phyloP scores from a whole-genome alignment of 2,329 filamentous ascomycete species.

The Trichoderma sp. region DNA sequence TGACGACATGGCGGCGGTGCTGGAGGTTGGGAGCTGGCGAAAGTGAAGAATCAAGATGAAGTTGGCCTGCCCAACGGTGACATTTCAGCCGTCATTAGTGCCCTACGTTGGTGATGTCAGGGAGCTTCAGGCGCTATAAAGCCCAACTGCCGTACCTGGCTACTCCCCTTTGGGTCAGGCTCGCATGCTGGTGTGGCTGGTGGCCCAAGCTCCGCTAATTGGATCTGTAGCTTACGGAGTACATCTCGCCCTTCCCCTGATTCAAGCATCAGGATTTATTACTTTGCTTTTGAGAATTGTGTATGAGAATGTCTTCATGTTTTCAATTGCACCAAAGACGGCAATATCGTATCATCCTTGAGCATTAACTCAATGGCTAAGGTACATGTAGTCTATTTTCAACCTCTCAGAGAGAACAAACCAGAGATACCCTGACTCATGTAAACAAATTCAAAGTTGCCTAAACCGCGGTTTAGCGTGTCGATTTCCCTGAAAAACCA shows the following conservation, averaged over 20 bases:
- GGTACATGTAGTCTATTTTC: conserved; percentile 16
- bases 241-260: neutral
- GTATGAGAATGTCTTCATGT: neutral
- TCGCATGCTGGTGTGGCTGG: neutral
- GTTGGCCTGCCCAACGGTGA: neutral
- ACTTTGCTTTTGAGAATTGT: neutral
- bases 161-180: conserved; percentile 10
- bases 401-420: conserved; percentile 5
- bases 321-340: neutral
- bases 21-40: neutral
- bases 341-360: neutral
- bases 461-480: neutral
- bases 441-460: conserved; percentile 15
- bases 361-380: conserved; percentile 4
- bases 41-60: neutral
- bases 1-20: conserved; percentile 16
- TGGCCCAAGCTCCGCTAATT: conserved; percentile 2
- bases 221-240: neutral
- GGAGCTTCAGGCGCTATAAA: conserved; percentile 1
- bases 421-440: conserved; percentile 13
- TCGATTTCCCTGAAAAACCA: conserved; percentile 8
- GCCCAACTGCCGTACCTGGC: conserved; percentile 18
- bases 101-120: conserved; percentile 13
- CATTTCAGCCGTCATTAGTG: neutral
- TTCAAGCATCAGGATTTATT: neutral